Base-by-base conservation (phyloP, 2,329 filamentous ascomycete genomes). In the Colletotrichum higginsianum region DNA sequence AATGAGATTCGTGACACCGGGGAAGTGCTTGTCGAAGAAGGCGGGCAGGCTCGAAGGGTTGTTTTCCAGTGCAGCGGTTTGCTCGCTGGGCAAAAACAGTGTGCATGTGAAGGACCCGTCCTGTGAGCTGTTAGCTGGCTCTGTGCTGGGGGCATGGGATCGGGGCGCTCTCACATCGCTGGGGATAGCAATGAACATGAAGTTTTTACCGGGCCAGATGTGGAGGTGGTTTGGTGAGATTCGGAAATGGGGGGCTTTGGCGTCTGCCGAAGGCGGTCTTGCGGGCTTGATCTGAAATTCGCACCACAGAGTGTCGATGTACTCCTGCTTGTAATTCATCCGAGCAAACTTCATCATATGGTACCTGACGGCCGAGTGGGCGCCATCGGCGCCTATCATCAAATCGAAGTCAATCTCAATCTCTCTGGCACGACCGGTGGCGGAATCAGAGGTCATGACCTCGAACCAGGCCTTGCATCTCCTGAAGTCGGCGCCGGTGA, bases 131-230 rank as follows among this genome's bases (percentile, higher is more conserved):
- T 67, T 3, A 66, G 64, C 35, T 8, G 49, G 38, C 5, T 38
- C 6, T 0, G 3, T 7, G 6, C 2, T 21, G 13, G 35, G 15
- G 5, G 9, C 8, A 15, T 26, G 16, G 9, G 8, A 6, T 1
- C 2, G 11, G 13, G 56, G 6, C 6, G 76, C 86, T 75, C 79
- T 75, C 79, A 90, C 89, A 68, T 88, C 84, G 75, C 89, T 92
- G 0, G 96, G 96, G 53, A 99, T 95, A 21, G 96, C 97, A 78
- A 99, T 99, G 83, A 99, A 99, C 97, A 99, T 98, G 78, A 96
- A 96, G 52, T 95, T 91, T 76, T 91, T 92, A 42, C 94, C 95
- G 0, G 96, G 96, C 96, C 96, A 99, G 79, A 99, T 99, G 82
- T 99, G 96, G 1, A 99, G 87, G 79, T 98, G 95, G 77, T 98